Evolutionary conservation across 106 monocot genomes (phyloP).

Genomic region (Dendrobium nobile): DNA sequence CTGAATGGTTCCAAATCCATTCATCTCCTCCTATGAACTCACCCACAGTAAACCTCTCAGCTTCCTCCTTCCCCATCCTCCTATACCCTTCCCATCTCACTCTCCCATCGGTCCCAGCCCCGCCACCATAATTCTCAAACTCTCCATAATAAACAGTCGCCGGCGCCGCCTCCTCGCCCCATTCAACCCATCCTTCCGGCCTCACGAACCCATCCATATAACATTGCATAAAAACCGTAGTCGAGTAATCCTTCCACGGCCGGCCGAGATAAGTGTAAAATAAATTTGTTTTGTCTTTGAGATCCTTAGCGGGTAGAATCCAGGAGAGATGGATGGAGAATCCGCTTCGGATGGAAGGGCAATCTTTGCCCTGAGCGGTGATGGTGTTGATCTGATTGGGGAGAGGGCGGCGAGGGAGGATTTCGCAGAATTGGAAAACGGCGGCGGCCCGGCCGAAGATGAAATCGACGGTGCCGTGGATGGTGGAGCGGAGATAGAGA

Average conservation of each 20-base stretch:
- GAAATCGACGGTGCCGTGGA: constrained; percentile 20
- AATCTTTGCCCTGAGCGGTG: constrained; percentile 6
- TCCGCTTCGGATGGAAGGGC: background rate
- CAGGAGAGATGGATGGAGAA: constrained; percentile 1
- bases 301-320: background rate
- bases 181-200: constrained; percentile 44
- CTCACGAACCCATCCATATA: constrained; percentile 28
- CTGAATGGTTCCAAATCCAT: constrained; percentile 12
- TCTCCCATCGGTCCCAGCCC: constrained; percentile 25
- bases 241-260: constrained; percentile 50
- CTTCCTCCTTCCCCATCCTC: constrained; percentile 33
- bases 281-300: background rate
- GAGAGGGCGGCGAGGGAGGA: background rate
- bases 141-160: constrained; percentile 51
- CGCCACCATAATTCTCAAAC: constrained; percentile 33
- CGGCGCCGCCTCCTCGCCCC: constrained; percentile 26
- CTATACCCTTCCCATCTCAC: constrained; percentile 40
- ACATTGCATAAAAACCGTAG: constrained; percentile 34
- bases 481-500: constrained; percentile 10
- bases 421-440: constrained; percentile 14
- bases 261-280: constrained; percentile 41
- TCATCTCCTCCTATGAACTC: constrained; percentile 27
- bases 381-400: background rate
- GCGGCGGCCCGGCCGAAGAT: constrained; percentile 12
- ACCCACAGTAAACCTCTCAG: constrained; percentile 27